Base-by-base conservation (phyloP, 805 yeast genomes). In the Saturnispora hagleri region DNA sequence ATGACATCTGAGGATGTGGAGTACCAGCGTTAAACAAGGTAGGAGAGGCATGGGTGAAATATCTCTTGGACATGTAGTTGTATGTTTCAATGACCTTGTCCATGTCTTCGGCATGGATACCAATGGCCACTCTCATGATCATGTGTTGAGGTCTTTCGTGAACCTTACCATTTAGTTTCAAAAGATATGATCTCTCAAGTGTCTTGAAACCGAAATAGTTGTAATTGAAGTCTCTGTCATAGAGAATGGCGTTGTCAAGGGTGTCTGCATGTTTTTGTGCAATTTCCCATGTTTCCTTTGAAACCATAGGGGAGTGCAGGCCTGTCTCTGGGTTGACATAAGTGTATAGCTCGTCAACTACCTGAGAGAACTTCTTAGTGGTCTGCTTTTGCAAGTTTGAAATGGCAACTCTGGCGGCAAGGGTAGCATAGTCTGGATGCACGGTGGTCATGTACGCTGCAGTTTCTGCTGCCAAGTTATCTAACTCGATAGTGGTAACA, bases 391-490 rank as follows among this genome's bases (percentile, higher is more conserved):
- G 97, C 65, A 93, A 76, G 68, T 89, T 89, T 42, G 97, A 87
- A 51, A 93, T 84, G 20, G 98, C 97, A 55, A 91, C 85, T 73
- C 99, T 83, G 35, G 98, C 97, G 51, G 97, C 97, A 61, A 89
- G 76, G 43, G 83, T 81, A 27, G 97, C 97, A 62, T 91, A 90
- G 71, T 93, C 98, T n/a, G 98, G 98, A 69, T 91, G 98, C 56
- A 87, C 80, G 12, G 98, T 91, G 53, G 97, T 89, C 97, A 93
- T 88, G 65, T 85, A 86, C 43, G 98, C 98, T 53, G 97, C 95
- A 36, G 97, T 89, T 71, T 93, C 99, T 43, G 98, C 97, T 47
- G 98, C 71, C 49, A 84, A 69, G 62, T 82, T 81, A 60, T 82
- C 89, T 54, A 86, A 73, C 68, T 93, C 97, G 55, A 85, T 79